Percentiles rank a stretch among this genome's conserved stretches.
Conservation (phyloP, 148 eudicot species). For the Chenopodium quinoa region DNA sequence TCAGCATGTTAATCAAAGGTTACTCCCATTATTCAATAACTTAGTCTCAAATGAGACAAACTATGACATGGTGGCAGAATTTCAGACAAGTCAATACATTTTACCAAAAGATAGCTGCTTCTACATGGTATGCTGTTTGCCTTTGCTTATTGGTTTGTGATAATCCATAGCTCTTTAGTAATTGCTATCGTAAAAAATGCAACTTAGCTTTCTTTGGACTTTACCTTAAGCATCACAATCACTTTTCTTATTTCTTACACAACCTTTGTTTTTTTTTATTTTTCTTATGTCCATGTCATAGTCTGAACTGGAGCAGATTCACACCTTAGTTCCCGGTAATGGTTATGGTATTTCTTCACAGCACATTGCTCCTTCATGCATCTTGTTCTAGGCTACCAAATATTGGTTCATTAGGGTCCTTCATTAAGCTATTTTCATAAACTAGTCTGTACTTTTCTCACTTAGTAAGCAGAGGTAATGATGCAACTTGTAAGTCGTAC, state of each 20-base stretch:
- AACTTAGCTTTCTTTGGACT: neutral
- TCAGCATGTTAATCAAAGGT: constrained; percentile 32
- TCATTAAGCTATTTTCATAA: neutral
- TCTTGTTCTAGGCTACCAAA: neutral
- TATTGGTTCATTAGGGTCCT: neutral
- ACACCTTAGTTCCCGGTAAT: constrained; percentile 79
- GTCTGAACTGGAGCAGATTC: constrained; percentile 84
- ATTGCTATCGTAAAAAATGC: constrained; percentile 6
- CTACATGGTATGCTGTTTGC: constrained; percentile 57
- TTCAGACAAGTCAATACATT: constrained; percentile 49
- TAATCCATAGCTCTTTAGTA: neutral
- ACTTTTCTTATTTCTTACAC: constrained; percentile 17
- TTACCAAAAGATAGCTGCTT: constrained; percentile 76
- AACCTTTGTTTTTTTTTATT: constrained; percentile 21
- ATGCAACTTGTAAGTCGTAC: neutral
- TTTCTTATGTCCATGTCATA: constrained; percentile 41
- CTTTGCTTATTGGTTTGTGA: neutral
- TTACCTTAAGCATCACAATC: neutral
- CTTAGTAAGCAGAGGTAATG: neutral
- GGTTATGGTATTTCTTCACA: constrained; percentile 17
- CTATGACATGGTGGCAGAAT: constrained; percentile 60
- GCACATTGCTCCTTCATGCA: constrained; percentile 23
- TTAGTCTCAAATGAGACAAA: constrained; percentile 50
- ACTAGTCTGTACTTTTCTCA: constrained; percentile 8
- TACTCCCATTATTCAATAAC: constrained; percentile 51